phyloP scores from a whole-genome alignment of 768 basidiomycete genomes.

The Collybia mongolica region DNA sequence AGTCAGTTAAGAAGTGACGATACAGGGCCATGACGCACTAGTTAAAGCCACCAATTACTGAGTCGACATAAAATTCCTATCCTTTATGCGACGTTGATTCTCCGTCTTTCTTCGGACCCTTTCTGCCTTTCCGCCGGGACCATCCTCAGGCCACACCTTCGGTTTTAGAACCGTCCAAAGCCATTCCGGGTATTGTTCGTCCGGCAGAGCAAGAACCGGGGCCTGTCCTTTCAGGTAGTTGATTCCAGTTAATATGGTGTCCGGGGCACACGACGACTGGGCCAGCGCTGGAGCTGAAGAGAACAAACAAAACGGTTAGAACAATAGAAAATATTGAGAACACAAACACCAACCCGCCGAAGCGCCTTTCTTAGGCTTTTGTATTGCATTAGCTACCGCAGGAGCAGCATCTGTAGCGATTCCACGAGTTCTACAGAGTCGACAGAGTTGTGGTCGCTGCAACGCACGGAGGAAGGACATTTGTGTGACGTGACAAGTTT shows the following conservation, averaged over 20 bases:
- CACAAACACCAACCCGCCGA: slow-evolving; percentile 7
- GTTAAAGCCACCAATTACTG: slow-evolving; percentile 39
- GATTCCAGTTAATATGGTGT: slow-evolving; percentile 76
- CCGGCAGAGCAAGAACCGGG: slow-evolving; percentile 71
- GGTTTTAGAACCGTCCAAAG: slow-evolving; percentile 76
- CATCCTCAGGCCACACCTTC: slow-evolving; percentile 63
- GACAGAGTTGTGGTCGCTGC: slow-evolving; percentile 16
- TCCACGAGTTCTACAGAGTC: slow-evolving; percentile 10
- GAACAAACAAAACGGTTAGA: background rate
- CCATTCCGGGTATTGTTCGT: slow-evolving; percentile 89
- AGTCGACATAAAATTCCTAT: slow-evolving; percentile 83
- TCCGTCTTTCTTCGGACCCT: slow-evolving; percentile 54
- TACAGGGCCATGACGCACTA: too few species aligned
- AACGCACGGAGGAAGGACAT: slow-evolving; percentile 26
- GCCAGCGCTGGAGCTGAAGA: slow-evolving; percentile 21
- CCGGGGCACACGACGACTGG: slow-evolving; percentile 64
- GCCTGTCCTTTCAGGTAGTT: slow-evolving; percentile 83
- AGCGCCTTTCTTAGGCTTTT: slow-evolving; percentile 10
- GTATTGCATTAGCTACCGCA: background rate
- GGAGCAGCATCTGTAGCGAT: slow-evolving; percentile 10
- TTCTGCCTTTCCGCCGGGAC: slow-evolving; percentile 70
- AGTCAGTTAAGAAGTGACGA: too few species aligned
- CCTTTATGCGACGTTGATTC: slow-evolving; percentile 72
- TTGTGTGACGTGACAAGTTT: slow-evolving; percentile 13
- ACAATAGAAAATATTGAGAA: background rate